Base-by-base conservation (phyloP, 208 protist species). In the Leishmania braziliensis region DNA sequence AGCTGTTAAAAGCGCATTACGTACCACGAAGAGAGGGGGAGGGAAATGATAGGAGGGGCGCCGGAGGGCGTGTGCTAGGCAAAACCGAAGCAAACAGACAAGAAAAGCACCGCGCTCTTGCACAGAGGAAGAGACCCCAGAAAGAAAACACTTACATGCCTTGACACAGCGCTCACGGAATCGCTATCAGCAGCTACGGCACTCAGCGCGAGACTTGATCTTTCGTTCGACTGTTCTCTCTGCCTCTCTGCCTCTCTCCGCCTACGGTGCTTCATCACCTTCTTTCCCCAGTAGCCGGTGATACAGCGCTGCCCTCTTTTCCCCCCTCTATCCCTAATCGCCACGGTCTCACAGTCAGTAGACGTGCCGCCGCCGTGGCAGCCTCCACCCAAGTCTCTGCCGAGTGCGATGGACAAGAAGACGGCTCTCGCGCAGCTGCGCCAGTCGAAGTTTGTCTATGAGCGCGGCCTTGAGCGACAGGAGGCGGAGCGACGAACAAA, bases 371-470 rank as follows among this genome's bases (percentile, higher is more conserved):
- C 16, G 66, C 66, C 18, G 8, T 50, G 39, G 33, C 43, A 9
- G 43, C 51, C 66, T 20, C 36, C 5, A 26, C 5, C 5, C 36
- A 12, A 48, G 20, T 14, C 43, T 9, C 66, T 29, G 29, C 46
- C 14, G 73, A 71, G 51, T 29, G 51, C 33, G 62, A 80, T 76
- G 78, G 54, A 74, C 23, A 75, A 80, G 66, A 68, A 69, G 29
- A 53, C 56, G 8, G 79, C 79, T 26, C 79, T 90, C 60, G 74
- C 82, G 20, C 80, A 92, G 79, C 85, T 94, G 60, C 58, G 85
- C 2, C 87, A 87, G 73, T 87, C 79, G 29, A 88, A 85, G 53
- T 72, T 91, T 18, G 63, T 83, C 33, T 90, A 90, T 75, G 89
- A 94, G 33, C 84, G 81, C 39, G 58, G 87, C 2, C 63, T 84